Evolutionary conservation across 805 yeast species (phyloP).

Genomic region (Lachancea waltii): DNA sequence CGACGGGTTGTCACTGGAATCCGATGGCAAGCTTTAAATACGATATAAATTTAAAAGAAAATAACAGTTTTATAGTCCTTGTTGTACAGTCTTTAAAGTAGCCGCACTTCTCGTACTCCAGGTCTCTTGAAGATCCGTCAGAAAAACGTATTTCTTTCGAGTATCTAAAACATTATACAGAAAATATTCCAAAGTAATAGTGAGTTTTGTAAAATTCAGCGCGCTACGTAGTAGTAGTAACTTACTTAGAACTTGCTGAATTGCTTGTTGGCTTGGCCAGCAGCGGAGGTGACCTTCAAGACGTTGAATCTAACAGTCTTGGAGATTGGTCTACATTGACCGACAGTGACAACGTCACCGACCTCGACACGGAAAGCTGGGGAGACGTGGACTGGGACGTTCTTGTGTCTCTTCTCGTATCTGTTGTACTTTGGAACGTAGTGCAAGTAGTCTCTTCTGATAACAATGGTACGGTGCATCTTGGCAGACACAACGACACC

Average conservation of each 20-base stretch:
- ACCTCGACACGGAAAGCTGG: conserved; percentile 99
- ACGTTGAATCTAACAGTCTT: conserved; percentile 99
- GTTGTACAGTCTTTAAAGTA: too few species aligned
- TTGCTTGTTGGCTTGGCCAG: conserved; percentile 85
- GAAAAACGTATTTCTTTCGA: conserved; percentile 6
- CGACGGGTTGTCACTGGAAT: conserved; percentile 15
- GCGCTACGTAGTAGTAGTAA: neutral
- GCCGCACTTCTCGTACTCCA: too few species aligned
- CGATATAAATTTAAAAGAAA: too few species aligned
- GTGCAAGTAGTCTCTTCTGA: conserved; percentile 99
- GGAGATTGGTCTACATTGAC: conserved; percentile 99
- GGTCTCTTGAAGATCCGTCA: neutral
- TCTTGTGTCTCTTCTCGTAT: conserved; percentile 99
- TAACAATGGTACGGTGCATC: conserved; percentile 99
- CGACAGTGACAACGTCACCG: conserved; percentile 99
- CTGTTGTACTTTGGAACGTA: conserved; percentile 99
- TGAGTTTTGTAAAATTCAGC: conserved; percentile 4
- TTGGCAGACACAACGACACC: conserved; percentile 99
- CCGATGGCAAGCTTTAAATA: conserved; percentile 11
- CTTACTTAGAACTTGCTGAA: conserved; percentile 84
- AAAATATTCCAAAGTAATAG: conserved; percentile 19
- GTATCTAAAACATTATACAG: conserved; percentile 26
- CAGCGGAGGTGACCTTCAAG: conserved; percentile 85
- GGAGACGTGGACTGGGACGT: conserved; percentile 98
- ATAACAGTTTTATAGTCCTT: too few species aligned